Evolutionary conservation across 306 rosid genomes (phyloP), one percentile per base, ranked within the genome.

Genomic region (Dalbergia cultrata): DNA sequence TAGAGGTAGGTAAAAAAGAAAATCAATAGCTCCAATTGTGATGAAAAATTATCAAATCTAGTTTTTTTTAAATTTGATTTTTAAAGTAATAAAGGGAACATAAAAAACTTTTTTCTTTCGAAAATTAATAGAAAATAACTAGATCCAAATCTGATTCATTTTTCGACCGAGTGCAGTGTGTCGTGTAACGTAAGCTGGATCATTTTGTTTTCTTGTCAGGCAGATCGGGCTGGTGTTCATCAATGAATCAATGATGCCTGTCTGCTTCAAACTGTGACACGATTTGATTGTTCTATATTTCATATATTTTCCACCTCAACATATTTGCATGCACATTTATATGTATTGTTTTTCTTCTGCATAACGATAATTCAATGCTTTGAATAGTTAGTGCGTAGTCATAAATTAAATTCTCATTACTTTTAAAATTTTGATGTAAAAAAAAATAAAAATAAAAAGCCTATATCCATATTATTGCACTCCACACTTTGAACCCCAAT

Each of bases 111-210:
- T 52, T 54, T 14, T 19, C 11, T 5, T 17, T 18, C 8, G 22
- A 17, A 54, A 54, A 54, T n/a, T 17, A 17, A 54, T 54, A n/a
- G 22, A 54, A 53, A n/a, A 2, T 54, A 54, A 7, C 22, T 54
- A 59, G 34, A 75, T 75, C 60, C 26, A 75, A 75, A 75, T 75
- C 79, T 60, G 70, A 37, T 18, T 43, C 34, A 75, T 22, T 61
- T 45, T 54, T 8, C 60, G 9, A 7, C 4, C 60, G 9, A 7
- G 60, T 47, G 47, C 45, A 9, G 26, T 61, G 34, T 26, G 33
- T 75, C 70, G 60, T 45, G 70, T 41, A 75, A 75, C 34, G 47
- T 47, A 63, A 21, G 52, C 16, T 76, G 49, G 62, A 75, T 7
- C 37, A 12, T 75, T 39, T 75, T 63, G 72, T 63, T 49, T 76